phyloP scores from a whole-genome alignment of 139 green algal genomes.

The Chlamydomonas sp. region DNA sequence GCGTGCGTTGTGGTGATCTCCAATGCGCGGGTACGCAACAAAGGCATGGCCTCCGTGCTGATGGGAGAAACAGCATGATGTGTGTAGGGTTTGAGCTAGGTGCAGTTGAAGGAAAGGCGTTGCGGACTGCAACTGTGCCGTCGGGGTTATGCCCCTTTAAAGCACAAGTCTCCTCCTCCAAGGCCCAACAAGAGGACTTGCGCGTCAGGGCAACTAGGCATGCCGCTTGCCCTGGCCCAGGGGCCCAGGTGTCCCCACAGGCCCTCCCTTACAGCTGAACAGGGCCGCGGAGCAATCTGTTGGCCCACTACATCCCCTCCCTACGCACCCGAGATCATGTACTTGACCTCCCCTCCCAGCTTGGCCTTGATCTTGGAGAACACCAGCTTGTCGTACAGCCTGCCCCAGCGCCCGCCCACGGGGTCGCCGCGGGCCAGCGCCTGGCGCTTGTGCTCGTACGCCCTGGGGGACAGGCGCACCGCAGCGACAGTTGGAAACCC shows the following conservation, averaged over 20 bases:
- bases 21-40: not conserved
- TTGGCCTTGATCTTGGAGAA: constrained; percentile 93
- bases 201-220: not conserved
- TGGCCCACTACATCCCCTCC: not conserved
- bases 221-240: not conserved
- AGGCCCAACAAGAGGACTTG: too few relatives aligned
- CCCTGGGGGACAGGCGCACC: constrained; percentile 24
- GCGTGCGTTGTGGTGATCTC: not conserved
- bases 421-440: constrained; percentile 69
- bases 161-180: too few relatives aligned
- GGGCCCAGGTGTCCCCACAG: not conserved
- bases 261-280: not conserved
- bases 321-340: constrained; percentile 66
- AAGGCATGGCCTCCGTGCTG: not conserved
- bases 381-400: constrained; percentile 92
- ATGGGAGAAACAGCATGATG: not conserved
- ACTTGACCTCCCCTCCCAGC: constrained; percentile 74
- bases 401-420: constrained; percentile 73
- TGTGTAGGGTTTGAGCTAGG: too few relatives aligned
- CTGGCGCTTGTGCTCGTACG: constrained; percentile 81
- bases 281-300: not conserved
- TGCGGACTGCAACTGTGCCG: too few relatives aligned
- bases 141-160: too few relatives aligned
- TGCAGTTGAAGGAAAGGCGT: too few relatives aligned
- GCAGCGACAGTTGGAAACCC: too few relatives aligned